Percentiles rank a stretch among this genome's conserved stretches.
Evolutionary conservation across 192 early-diverging fungal genomes (phyloP).

Genomic region (Podila horticola): DNA sequence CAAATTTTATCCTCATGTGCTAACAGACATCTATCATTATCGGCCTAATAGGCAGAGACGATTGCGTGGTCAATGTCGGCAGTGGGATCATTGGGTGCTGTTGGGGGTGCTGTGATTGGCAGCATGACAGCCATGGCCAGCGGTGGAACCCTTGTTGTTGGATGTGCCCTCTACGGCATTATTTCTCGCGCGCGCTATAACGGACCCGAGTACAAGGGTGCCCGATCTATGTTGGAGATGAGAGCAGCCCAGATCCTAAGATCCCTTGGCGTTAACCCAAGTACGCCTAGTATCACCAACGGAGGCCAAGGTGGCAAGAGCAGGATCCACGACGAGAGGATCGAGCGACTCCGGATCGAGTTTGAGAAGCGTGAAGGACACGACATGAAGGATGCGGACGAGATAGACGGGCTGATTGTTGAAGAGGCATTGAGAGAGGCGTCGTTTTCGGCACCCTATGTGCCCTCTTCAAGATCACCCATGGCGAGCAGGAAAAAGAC

Average conservation of each 20-base stretch:
- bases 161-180: slow-evolving; percentile 50
- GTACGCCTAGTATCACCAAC: not conserved
- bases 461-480: not conserved
- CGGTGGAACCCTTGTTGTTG: slow-evolving; percentile 49
- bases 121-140: slow-evolving; percentile 55
- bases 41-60: slow-evolving; percentile 22
- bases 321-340: slow-evolving; percentile 13
- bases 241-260: slow-evolving; percentile 21
- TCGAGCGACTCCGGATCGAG: slow-evolving; percentile 28
- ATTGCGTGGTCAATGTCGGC: slow-evolving; percentile 57
- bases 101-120: slow-evolving; percentile 55
- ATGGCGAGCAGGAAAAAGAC: not conserved
- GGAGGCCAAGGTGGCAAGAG: not conserved
- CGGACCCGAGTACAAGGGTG: slow-evolving; percentile 48
- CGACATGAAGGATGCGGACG: slow-evolving; percentile 36
- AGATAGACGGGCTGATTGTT: slow-evolving; percentile 36
- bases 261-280: slow-evolving; percentile 28
- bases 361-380: slow-evolving; percentile 39
- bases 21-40: not conserved
- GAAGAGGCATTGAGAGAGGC: slow-evolving; percentile 19
- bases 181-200: slow-evolving; percentile 34
- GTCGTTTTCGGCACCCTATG: slow-evolving; percentile 25
- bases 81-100: slow-evolving; percentile 54
- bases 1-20: not conserved
- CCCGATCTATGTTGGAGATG: slow-evolving; percentile 39